Conservation (phyloP, 2,329 filamentous ascomycete species). For the Colletotrichum liriopes region DNA sequence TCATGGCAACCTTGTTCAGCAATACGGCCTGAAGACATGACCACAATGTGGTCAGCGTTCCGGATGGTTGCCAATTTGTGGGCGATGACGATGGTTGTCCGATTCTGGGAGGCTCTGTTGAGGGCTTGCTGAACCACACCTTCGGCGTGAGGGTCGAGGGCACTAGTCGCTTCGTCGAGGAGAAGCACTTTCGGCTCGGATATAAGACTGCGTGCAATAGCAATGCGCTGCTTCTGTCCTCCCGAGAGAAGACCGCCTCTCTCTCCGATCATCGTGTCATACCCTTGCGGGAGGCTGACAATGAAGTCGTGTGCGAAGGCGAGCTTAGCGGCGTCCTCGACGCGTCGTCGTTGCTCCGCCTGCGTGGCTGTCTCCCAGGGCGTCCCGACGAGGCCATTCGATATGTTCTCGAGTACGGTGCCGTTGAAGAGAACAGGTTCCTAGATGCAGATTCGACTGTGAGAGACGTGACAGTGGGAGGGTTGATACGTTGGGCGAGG, state of each 20-base stretch:
- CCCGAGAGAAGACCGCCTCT: conserved; percentile 55
- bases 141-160: conserved; percentile 60
- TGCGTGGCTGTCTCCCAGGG: conserved; percentile 51
- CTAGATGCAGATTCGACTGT: conserved; percentile 38
- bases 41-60: conserved; percentile 52
- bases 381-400: conserved; percentile 45
- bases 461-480: background rate
- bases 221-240: conserved; percentile 76
- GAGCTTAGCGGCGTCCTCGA: conserved; percentile 14
- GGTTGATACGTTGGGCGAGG: background rate
- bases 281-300: conserved; percentile 45
- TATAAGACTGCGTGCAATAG: conserved; percentile 76
- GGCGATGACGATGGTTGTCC: conserved; percentile 77
- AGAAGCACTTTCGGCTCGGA: conserved; percentile 74
- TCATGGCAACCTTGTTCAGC: conserved; percentile 50
- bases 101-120: conserved; percentile 65
- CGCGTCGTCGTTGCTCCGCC: conserved; percentile 54
- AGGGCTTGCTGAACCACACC: conserved; percentile 69
- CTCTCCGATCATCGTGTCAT: conserved; percentile 47
- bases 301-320: conserved; percentile 24
- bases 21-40: conserved; percentile 50
- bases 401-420: conserved; percentile 46
- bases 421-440: conserved; percentile 49
- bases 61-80: conserved; percentile 64
- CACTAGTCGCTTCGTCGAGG: conserved; percentile 77